A percentile compares a stretch with the other conserved stretches of the same genome.
Conservation (phyloP, 164 flowering plant genomes). For the Tinospora cordifolia region DNA sequence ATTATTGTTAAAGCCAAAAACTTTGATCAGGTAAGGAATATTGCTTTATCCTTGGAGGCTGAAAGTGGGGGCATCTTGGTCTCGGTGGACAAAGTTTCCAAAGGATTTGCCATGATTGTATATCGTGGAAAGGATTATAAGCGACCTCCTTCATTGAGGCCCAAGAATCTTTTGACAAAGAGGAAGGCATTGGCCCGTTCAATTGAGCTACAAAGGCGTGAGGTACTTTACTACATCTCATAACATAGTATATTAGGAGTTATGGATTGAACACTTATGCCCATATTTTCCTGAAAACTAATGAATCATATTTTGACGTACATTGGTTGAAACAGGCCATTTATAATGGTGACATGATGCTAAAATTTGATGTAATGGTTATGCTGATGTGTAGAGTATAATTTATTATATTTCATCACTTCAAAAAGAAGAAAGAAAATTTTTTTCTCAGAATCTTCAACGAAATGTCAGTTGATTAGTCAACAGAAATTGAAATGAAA, state of each 20-base stretch:
- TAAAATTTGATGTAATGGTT: too few species aligned
- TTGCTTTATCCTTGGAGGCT: constrained; percentile 78
- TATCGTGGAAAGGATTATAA: constrained; percentile 78
- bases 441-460: too few species aligned
- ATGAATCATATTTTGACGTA: too few species aligned
- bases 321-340: too few species aligned
- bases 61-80: constrained; percentile 95
- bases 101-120: constrained; percentile 76
- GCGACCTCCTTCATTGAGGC: constrained; percentile 65
- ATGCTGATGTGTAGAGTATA: too few species aligned
- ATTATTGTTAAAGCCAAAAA: constrained; percentile 57
- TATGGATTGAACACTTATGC: background rate
- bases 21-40: constrained; percentile 61
- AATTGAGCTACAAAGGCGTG: constrained; percentile 85
- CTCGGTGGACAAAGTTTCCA: constrained; percentile 81
- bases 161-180: constrained; percentile 87
- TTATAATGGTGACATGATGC: too few species aligned
- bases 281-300: too few species aligned
- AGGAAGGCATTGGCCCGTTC: constrained; percentile 92
- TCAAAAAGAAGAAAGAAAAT: too few species aligned
- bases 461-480: too few species aligned
- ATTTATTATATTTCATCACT: too few species aligned
- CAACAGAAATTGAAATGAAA: too few species aligned
- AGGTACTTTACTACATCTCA: constrained; percentile 43
- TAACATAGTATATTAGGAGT: background rate